These are phyloP conservation scores for Arachis stenosperma DNA, from an alignment of 306 rosid genomes.

Conservation along the genomic window DNA sequence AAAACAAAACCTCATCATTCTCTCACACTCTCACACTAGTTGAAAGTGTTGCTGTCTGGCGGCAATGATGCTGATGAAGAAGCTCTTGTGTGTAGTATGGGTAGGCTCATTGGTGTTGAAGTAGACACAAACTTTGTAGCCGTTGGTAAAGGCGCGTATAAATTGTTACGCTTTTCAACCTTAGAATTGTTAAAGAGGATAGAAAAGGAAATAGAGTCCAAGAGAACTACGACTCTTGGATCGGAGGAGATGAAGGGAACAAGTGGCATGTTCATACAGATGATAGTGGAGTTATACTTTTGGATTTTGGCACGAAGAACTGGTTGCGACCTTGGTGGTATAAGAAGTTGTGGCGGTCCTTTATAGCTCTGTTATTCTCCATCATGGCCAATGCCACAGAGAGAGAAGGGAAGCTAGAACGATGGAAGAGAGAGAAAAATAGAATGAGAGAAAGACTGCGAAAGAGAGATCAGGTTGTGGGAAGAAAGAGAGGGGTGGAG, in stretches of 20 bases:
- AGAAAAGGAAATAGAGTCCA: conserved; percentile 65
- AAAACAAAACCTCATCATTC: no score
- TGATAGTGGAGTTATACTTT: conserved; percentile 56
- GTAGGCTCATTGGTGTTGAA: conserved; percentile 64
- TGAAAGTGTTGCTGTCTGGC: no score
- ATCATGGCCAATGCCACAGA: no score
- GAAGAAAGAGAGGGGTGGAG: no score
- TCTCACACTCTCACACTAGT: no score
- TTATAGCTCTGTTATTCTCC: conserved; percentile 48
- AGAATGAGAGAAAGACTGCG: no score
- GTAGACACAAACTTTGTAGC: conserved; percentile 60
- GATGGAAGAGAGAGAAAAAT: conserved; percentile 29
- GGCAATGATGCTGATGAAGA: conserved; percentile 29
- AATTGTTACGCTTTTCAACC: conserved; percentile 52
- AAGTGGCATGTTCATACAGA: conserved; percentile 78
- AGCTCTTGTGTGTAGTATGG: conserved; percentile 50
- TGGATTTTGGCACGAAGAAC: conserved; percentile 59
- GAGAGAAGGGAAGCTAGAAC: no score
- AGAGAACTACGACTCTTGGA: conserved; percentile 53
- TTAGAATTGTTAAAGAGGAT: conserved; percentile 59
- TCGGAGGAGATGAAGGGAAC: conserved; percentile 65
- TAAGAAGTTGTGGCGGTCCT: conserved; percentile 61
- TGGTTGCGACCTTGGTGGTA: conserved; percentile 64
- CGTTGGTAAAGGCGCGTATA: conserved; percentile 34
- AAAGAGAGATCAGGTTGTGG: no score